Percentiles rank a stretch among this genome's conserved stretches.
phyloP scores from a whole-genome alignment of 805 yeast genomes.

The Candida pini region DNA sequence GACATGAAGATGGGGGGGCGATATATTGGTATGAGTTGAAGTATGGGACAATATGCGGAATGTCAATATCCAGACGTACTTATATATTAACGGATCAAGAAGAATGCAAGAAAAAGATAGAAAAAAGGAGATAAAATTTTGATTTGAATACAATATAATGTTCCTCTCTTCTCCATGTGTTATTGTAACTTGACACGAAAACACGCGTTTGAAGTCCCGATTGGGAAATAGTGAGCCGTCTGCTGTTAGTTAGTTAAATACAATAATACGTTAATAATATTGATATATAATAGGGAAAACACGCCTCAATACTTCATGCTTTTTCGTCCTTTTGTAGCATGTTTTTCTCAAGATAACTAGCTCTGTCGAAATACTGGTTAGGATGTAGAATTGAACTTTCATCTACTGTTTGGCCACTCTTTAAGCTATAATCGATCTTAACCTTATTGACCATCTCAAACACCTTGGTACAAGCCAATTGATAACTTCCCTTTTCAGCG shows the following conservation, averaged over 20 bases:
- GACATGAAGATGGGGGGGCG: too few species aligned
- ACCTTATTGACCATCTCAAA: slow-evolving; percentile 65
- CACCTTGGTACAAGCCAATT: slow-evolving; percentile 84
- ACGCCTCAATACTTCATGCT: neutral
- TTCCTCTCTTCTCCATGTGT: too few species aligned
- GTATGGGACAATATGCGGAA: neutral
- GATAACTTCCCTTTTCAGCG: slow-evolving; percentile 64
- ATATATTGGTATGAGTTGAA: too few species aligned
- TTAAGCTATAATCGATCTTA: slow-evolving; percentile 31
- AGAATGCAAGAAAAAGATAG: neutral
- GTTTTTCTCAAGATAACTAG: slow-evolving; percentile 48
- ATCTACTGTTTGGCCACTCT: slow-evolving; percentile 39
- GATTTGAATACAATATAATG: neutral
- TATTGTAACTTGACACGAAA: too few species aligned
- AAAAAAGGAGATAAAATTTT: neutral
- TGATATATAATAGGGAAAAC: neutral
- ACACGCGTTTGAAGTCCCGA: too few species aligned
- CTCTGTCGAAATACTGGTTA: slow-evolving; percentile 77
- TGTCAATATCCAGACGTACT: neutral
- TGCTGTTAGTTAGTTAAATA: neutral
- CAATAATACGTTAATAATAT: neutral
- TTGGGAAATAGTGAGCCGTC: neutral
- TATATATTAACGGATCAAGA: too few species aligned
- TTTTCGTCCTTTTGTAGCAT: slow-evolving; percentile 13
- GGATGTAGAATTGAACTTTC: slow-evolving; percentile 76